A percentile compares a stretch with the other conserved stretches of the same genome.
phyloP scores from a whole-genome alignment of 805 yeast species.

The Cyberlindnera meyerae region DNA sequence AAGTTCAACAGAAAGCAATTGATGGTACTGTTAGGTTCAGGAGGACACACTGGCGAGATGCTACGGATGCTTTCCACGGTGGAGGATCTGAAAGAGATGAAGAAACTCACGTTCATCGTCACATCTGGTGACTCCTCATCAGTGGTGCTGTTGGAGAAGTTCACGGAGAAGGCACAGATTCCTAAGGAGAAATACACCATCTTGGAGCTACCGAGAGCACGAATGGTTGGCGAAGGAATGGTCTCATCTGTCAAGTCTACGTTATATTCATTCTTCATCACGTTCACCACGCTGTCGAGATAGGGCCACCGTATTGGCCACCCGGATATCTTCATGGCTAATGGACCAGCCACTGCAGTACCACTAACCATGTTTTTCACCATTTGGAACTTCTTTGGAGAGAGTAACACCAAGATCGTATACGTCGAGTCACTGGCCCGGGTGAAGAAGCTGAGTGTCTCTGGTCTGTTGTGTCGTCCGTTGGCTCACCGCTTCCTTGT shows the following conservation, averaged over 20 bases:
- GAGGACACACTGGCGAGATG: slow-evolving; percentile 98
- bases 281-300: slow-evolving; percentile 8
- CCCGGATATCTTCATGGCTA: slow-evolving; percentile 47
- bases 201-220: slow-evolving; percentile 47
- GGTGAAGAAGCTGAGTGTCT: slow-evolving; percentile 65
- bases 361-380: slow-evolving; percentile 60
- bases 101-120: slow-evolving; percentile 31
- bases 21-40: slow-evolving; percentile 70
- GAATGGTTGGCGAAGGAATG: slow-evolving; percentile 54
- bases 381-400: slow-evolving; percentile 42
- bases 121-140: slow-evolving; percentile 53
- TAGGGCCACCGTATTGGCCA: slow-evolving; percentile 7
- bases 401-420: slow-evolving; percentile 51
- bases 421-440: slow-evolving; percentile 88
- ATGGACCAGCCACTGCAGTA: slow-evolving; percentile 84
- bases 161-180: slow-evolving; percentile 14
- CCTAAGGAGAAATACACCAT: slow-evolving; percentile 8
- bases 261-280: slow-evolving; percentile 7
- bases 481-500: slow-evolving; percentile 76
- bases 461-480: slow-evolving; percentile 69
- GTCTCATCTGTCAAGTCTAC: slow-evolving; percentile 44
- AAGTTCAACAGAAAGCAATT: slow-evolving; percentile 12
- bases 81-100: slow-evolving; percentile 8
- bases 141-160: slow-evolving; percentile 25
- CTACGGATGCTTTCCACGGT: slow-evolving; percentile 51